Conservation (phyloP, 2,329 filamentous ascomycete species). For the Coleophoma crateriformis region DNA sequence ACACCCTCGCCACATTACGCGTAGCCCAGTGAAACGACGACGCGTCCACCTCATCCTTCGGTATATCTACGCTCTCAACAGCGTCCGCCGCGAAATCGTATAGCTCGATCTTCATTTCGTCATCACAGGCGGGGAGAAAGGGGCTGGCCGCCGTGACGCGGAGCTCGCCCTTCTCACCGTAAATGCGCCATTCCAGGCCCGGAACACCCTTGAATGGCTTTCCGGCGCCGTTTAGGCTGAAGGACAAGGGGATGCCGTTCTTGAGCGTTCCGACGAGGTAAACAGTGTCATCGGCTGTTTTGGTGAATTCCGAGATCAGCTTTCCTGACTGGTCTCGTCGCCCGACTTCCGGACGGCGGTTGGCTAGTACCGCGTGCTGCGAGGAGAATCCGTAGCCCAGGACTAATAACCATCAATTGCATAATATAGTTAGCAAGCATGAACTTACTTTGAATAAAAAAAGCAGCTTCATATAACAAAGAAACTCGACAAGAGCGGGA, state of each 20-base stretch:
- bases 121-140: conserved; percentile 11
- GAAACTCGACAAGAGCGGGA: no score
- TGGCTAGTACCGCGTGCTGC: conserved; percentile 10
- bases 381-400: conserved; percentile 9
- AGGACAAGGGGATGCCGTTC: conserved; percentile 7
- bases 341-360: conserved; percentile 4
- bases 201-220: conserved; percentile 6
- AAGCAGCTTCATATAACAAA: no score
- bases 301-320: conserved; percentile 4
- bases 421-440: no score
- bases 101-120: conserved; percentile 11
- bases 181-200: conserved; percentile 41
- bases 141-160: conserved; percentile 6
- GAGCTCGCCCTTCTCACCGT: conserved; percentile 39
- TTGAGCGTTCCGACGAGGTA: conserved; percentile 10
- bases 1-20: conserved; percentile 15
- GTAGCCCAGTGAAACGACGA: not conserved
- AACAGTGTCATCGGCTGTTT: conserved; percentile 14
- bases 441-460: no score
- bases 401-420: no score
- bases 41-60: not conserved
- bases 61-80: conserved; percentile 7
- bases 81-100: conserved; percentile 5
- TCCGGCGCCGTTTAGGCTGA: conserved; percentile 10
- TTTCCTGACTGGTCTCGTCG: conserved; percentile 2